Evolutionary conservation across 2,329 filamentous ascomycete species (phyloP).

Genomic region (Trichoderma afroharzianum): DNA sequence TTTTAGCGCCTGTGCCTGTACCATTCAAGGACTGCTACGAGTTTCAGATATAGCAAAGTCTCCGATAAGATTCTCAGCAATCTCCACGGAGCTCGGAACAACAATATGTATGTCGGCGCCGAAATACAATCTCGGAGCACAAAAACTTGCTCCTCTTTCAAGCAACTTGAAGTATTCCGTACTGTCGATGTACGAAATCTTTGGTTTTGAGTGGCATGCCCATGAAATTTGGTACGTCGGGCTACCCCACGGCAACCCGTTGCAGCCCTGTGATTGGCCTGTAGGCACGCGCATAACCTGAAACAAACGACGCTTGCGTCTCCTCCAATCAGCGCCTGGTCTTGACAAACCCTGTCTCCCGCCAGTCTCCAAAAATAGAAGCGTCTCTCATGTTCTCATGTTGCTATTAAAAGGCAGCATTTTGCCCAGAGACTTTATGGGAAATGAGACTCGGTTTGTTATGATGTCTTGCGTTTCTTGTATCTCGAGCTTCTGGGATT

Average conservation of each 20-base stretch:
- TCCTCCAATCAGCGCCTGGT: conserved; percentile 19
- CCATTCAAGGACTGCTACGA: background rate
- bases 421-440: background rate
- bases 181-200: background rate
- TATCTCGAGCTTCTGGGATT: background rate
- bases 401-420: background rate
- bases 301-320: conserved; percentile 20
- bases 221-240: background rate
- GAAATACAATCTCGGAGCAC: background rate
- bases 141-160: background rate
- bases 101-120: background rate
- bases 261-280: conserved; percentile 19
- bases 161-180: background rate
- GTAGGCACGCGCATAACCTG: conserved; percentile 22
- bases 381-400: background rate
- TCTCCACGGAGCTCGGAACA: background rate
- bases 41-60: background rate
- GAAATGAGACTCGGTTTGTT: background rate
- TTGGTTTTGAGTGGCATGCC: background rate
- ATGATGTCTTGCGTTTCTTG: background rate
- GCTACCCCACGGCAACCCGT: background rate
- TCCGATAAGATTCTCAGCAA: background rate
- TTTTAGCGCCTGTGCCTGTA: background rate
- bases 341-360: background rate
- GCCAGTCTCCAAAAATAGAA: conserved; percentile 23